Base-by-base conservation (phyloP, 805 yeast species). In the Ascoidea rubescens region DNA sequence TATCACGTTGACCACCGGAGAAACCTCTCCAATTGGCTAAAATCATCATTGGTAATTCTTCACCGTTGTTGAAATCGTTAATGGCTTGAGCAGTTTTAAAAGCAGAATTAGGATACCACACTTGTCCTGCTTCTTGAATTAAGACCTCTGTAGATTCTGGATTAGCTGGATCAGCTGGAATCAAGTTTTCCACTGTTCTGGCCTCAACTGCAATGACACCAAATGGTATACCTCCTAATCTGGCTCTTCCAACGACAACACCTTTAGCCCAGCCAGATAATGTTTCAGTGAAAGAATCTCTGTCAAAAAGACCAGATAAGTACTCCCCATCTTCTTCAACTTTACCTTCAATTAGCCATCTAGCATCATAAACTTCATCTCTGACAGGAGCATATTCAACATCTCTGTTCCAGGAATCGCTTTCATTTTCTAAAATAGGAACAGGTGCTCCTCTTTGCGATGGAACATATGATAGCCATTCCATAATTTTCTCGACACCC, bases 1-100 rank as follows among this genome's bases (percentile, higher is more conserved):
- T 93, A 70, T 93, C 99, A 67, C 97, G 87, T 76, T 93, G 99
- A 68, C 99, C 99, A 75, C 99, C 99, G 59, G 97, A 88, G 82
- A 93, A 93, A 64, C 99, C 99, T 82, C 99, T 87, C 99, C 99
- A 93, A 79, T 93, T 93, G 55, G 99, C 99, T 61, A 93, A 73
- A 59, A 93, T 88, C 95, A 93, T 87, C 69, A 93, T 76, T 57
- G 99, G 99, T 64, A 93, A 77, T 70, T 90, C 91, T 71, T 93
- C 99, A 76, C 99, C 99, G 65, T 88, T 74, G 77, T 93, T 93
- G 80, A 93, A 93, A 67, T 93, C 99, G 59, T 84, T 84, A 62
- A 93, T 91, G 28, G 99, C 98, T 73, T 93, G 99, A 3, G 99
- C 96, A 48, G 99, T 93, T 81, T 93, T 93, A 79, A 86, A 93